Conservation (phyloP, 129 eudicot genomes). For the Scalesia atractyloides region DNA sequence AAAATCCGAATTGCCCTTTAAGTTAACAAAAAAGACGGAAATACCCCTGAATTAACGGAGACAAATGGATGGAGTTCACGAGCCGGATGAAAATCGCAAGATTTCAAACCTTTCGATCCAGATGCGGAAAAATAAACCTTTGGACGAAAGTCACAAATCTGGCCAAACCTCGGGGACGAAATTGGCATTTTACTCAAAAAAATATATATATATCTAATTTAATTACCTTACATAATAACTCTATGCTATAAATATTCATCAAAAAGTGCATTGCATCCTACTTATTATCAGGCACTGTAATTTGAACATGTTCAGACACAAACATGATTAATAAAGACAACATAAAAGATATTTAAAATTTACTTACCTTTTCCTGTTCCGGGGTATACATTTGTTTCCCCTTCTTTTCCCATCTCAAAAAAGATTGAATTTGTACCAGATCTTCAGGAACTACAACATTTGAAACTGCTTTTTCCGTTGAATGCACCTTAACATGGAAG, state of each 20-base stretch:
- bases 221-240: slow-evolving; percentile 2
- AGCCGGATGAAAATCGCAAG: too few species aligned
- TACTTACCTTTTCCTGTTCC: slow-evolving; percentile 82
- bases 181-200: too few species aligned
- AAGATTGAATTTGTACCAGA: slow-evolving; percentile 94
- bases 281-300: neutral
- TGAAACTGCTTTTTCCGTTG: slow-evolving; percentile 33
- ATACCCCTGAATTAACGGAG: too few species aligned
- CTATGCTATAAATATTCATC: slow-evolving; percentile 2
- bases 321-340: slow-evolving; percentile 13
- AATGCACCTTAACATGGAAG: slow-evolving; percentile 57
- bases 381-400: slow-evolving; percentile 93
- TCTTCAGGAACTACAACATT: slow-evolving; percentile 82
- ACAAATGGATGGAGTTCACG: too few species aligned
- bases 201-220: neutral
- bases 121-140: too few species aligned
- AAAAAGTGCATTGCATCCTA: neutral
- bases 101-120: too few species aligned
- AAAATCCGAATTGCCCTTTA: too few species aligned
- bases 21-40: too few species aligned
- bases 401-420: slow-evolving; percentile 92
- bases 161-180: too few species aligned
- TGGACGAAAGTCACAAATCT: too few species aligned
- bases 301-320: slow-evolving; percentile 23
- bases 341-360: slow-evolving; percentile 4